Percentiles rank a stretch among this genome's conserved stretches.
Evolutionary conservation across 352 stramenopile genomes (phyloP).

Genomic region (Phytophthora citricola): DNA sequence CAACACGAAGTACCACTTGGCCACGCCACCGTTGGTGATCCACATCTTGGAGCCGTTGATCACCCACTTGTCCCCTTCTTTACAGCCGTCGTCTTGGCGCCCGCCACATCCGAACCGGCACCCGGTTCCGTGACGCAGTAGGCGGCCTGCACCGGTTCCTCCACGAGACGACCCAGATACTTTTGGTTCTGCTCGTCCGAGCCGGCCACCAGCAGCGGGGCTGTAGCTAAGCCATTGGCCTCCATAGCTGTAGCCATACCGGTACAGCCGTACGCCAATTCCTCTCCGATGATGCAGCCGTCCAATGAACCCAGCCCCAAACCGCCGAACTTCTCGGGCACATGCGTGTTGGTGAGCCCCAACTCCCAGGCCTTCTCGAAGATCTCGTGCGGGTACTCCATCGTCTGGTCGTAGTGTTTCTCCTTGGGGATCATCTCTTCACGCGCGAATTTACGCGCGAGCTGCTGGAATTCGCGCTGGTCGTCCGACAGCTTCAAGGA

Average conservation of each 20-base stretch:
- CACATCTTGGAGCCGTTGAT: constrained; percentile 95
- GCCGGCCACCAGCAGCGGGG: constrained; percentile 84
- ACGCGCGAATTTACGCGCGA: constrained; percentile 89
- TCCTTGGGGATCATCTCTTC: constrained; percentile 92
- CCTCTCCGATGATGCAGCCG: constrained; percentile 88
- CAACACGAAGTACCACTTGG: constrained; percentile 92
- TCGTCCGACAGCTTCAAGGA: constrained; percentile 89
- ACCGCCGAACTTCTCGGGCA: constrained; percentile 87
- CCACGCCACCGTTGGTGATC: constrained; percentile 94
- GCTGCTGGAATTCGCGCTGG: constrained; percentile 86
- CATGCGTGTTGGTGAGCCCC: constrained; percentile 88
- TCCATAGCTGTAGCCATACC: constrained; percentile 93
- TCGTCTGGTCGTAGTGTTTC: constrained; percentile 82
- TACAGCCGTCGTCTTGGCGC: constrained; percentile 90
- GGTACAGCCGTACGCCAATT: constrained; percentile 92
- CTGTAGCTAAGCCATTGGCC: constrained; percentile 84
- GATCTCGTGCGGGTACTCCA: constrained; percentile 89
- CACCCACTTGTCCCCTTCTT: constrained; percentile 94
- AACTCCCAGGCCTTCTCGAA: constrained; percentile 92
- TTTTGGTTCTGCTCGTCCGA: constrained; percentile 87
- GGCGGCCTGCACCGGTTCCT: constrained; percentile 82
- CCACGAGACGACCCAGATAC: constrained; percentile 86
- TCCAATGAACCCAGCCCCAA: constrained; percentile 83
- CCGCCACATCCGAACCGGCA: constrained; percentile 89
- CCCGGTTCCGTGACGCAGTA: constrained; percentile 93